Evolutionary conservation across 176 grass and related monocot species (phyloP), one percentile per base, ranked within the genome.

Genomic region (Aegilops tauschii): DNA sequence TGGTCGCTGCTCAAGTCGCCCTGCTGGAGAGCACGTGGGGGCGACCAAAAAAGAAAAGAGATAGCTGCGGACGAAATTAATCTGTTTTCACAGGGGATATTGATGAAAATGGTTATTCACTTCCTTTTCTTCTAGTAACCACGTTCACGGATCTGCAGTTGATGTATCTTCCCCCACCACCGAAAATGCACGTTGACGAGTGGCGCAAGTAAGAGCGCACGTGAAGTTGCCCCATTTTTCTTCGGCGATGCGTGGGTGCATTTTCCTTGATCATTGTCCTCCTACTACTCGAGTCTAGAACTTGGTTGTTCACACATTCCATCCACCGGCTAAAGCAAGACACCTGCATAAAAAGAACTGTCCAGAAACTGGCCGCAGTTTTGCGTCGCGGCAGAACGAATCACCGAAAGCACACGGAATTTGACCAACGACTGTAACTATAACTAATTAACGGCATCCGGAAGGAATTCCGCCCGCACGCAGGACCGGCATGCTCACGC

Each of bases 301-400:
- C 52, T n/a, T 31, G 37, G 54, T 36, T 37, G 39, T 62, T 21
- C 74, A 71, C 79, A 73, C 81, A 84, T 88, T 47, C 69, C 61
- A 10, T 35, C 73, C 80, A 83, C 35, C 63, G 44, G 59, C 30
- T 14, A 23, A 58, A 5, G 2, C 27, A 50, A 13, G 37, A 18
- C 14, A 81, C 4, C 16, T 5, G 13, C 4, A 54, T 54, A 54
- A 16, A 54, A 37, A 29, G 20, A 80, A 73, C 9, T 42, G 12
- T 25, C 44, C n/a, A 13, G 5, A 54, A 18, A 18, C 50, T 7
- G 50, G 16, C 50, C 45, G 45, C 45, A 14, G 45, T 14, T 49
- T 49, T 49, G 45, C 12, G 14, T 1, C 4, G 12, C 4, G 12
- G 14, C 12, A 14, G 4, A 14, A 49, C 45, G 12, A 49, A 49